Evolutionary conservation across 306 rosid genomes (phyloP), one percentile per base, ranked within the genome.

Genomic region (Trifolium dubium): DNA sequence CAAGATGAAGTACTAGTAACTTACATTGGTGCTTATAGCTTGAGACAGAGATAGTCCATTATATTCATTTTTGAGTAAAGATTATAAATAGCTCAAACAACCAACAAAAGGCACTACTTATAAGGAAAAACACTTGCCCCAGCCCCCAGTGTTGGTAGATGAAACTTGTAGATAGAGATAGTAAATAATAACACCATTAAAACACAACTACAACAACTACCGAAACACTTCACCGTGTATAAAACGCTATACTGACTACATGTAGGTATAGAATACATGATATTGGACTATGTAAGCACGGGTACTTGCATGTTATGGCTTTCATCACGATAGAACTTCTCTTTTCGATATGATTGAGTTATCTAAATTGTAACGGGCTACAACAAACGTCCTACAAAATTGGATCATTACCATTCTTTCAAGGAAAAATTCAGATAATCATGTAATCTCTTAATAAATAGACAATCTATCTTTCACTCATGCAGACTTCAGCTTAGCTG

Each of bases 401-500:
- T 84, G 85, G 74, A 74, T 70, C 60, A 51, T 71, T 71, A 70
- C 66, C 71, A 23, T 51, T 50, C 50, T 43, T 78, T 56, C 32
- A 37, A 67, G 50, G 60, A 44, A 69, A 61, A 69, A 56, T 60
- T 50, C 70, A 68, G 11, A 35, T 50, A 15, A 39, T 51, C 64
- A 58, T 8, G 40, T n/a, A 49, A 37, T 77, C 74, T 72, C 78
- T 50, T 73, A 19, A 69, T 67, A 47, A 80, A 71, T 66, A 56
- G 74, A 43, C 28, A 72, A 69, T 31, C 19, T 69, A 77, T 64
- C 28, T 73, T 75, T 30, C 62, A 41, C 72, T 91, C 89, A 94
- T 67, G 96, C 90, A 76, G 98, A 88, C 82, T 94, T 94, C 87
- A 91, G 80, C 89, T 94, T 94, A 85, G 89, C 77, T 47, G 98